phyloP scores from a whole-genome alignment of 106 monocot species.

The Platanthera zijinensis region DNA sequence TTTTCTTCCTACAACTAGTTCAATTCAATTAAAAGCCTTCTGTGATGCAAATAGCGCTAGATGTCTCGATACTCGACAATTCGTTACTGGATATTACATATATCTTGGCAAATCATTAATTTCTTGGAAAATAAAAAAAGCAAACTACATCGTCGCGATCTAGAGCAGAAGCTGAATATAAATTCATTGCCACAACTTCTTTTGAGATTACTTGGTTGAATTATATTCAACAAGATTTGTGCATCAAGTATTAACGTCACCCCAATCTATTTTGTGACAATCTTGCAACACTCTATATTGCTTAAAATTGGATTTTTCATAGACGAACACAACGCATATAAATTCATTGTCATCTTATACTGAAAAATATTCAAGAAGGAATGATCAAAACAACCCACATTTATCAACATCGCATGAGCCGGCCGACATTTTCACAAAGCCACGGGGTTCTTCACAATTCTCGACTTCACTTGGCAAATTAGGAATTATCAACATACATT shows the following conservation, averaged over 20 bases:
- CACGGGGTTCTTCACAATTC: background rate
- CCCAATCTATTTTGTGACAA: conserved; percentile 5
- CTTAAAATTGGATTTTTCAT: background rate
- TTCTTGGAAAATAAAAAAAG: background rate
- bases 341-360: conserved; percentile 2
- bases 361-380: conserved; percentile 2
- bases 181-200: background rate
- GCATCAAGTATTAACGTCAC: background rate
- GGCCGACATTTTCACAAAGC: conserved; percentile 2
- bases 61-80: too few relatives aligned
- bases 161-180: background rate
- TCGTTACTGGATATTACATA: background rate
- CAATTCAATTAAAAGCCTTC: background rate
- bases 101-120: background rate
- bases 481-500: conserved; percentile 1
- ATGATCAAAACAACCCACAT: background rate
- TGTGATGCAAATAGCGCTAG: background rate
- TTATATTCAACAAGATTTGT: background rate
- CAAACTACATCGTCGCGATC: background rate
- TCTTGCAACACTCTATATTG: background rate
- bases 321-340: conserved; percentile 3
- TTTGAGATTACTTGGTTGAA: background rate
- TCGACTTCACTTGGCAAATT: conserved; percentile 3
- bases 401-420: background rate
- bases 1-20: background rate